Evolutionary conservation across 2,329 filamentous ascomycete species (phyloP), one percentile per base, ranked within the genome.

Genomic region (Fusarium bulbicola): DNA sequence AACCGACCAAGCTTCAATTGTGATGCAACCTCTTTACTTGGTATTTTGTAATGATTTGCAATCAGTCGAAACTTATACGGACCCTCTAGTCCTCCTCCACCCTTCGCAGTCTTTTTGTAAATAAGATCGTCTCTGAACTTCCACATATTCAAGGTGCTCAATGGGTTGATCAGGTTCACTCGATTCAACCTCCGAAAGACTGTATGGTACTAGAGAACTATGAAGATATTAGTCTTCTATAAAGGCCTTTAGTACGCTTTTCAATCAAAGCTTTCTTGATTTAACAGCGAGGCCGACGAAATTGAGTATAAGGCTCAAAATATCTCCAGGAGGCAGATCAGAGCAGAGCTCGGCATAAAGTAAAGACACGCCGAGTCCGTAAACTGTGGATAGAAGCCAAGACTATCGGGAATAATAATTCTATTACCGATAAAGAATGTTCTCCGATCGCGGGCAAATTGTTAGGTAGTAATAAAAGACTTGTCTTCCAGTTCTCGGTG

Each of bases 391-490:
- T 78, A 77, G 73, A 54, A 37, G 34, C 36, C 37, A 52, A 21
- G 32, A 40, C 14, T 42, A 15, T 8, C 72, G 73, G 76, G 54
- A 76, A 77, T 77, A 74, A 66, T 26, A 16, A 42, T 42, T 54
- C 16, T 57, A 50, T 59, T 13, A n/a, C 60, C 15, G 20, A 74
- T 63, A 49, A 62, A 59, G 32, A 68, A 40, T 59, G 47, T 61
- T 47, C 59, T 74, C 74, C 68, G 74, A 77, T 75, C 74, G 74
- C 76, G 70, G 72, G 59, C 59, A 66, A 58, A 58, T 59, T 50
- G 15, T 61, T 28, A 45, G 46, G 59, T 59, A 30, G 63, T 64
- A 63, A 54, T 70, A 68, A 74, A 77, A 62, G 64, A 46, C 34
- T 56, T 68, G 34, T 36, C 53, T 46, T 46, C 66, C 64, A 50